Conservation (phyloP, 306 rosid species). For the Prunus dulcis region DNA sequence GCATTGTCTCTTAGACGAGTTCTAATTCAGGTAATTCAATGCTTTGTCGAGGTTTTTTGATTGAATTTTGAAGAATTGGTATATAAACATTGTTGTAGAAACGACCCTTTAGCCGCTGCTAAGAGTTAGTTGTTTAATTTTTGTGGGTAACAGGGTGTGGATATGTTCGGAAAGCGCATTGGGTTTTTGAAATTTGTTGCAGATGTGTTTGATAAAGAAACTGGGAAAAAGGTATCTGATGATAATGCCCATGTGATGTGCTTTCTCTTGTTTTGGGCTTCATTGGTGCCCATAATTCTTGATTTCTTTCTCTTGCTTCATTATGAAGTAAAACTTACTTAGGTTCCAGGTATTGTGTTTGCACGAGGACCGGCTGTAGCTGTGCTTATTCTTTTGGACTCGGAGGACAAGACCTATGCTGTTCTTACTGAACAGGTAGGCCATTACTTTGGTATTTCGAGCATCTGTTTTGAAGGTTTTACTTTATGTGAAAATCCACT, state of each 20-base stretch:
- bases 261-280: not conserved
- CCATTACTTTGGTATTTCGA: not conserved
- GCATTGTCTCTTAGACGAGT: conserved; percentile 58
- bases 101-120: not conserved
- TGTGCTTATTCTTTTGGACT: conserved; percentile 72
- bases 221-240: conserved; percentile 63
- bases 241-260: conserved; percentile 3
- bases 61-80: not conserved
- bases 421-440: conserved; percentile 90
- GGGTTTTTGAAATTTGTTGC: conserved; percentile 93
- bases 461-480: not conserved
- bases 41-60: not conserved
- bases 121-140: not conserved
- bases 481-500: not conserved
- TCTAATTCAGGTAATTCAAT: conserved; percentile 65
- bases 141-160: conserved; percentile 62
- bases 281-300: not conserved
- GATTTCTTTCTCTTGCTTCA: conserved; percentile 16
- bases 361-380: conserved; percentile 97
- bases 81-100: not conserved
- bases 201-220: conserved; percentile 68
- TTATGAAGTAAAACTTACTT: conserved; percentile 35
- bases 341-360: conserved; percentile 97
- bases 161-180: conserved; percentile 79
- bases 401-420: conserved; percentile 76